phyloP scores from a whole-genome alignment of 352 stramenopile species.

The Phytophthora syringae region DNA sequence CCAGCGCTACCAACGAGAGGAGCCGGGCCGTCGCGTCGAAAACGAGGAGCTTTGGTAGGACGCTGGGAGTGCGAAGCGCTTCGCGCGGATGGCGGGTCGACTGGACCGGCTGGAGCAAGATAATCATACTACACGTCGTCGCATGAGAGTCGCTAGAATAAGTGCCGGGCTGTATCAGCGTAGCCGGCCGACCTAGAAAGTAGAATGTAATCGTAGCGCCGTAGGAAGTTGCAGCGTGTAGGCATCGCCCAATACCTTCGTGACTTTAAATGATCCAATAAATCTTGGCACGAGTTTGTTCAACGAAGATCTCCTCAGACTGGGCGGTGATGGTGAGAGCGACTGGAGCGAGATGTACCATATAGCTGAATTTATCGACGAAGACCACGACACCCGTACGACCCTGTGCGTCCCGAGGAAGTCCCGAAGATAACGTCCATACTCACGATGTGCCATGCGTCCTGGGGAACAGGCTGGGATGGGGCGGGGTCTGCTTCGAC shows the following conservation, averaged over 20 bases:
- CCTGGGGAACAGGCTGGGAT: slow-evolving; percentile 1
- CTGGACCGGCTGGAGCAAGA: not conserved
- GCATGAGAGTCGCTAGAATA: not conserved
- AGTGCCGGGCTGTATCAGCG: no score
- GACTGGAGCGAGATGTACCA: slow-evolving; percentile 25
- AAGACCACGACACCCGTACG: slow-evolving; percentile 27
- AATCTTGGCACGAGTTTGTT: no score
- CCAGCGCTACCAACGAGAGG: slow-evolving; percentile 6
- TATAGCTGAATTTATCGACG: slow-evolving; percentile 43
- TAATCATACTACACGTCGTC: not conserved
- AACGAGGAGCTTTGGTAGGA: not conserved
- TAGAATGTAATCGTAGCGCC: no score
- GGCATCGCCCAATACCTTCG: no score
- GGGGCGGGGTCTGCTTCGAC: slow-evolving; percentile 12
- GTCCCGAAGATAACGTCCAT: slow-evolving; percentile 37
- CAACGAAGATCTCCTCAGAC: slow-evolving; percentile 32
- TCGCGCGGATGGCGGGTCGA: not conserved
- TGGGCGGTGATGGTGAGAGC: slow-evolving; percentile 13
- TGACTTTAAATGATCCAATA: no score
- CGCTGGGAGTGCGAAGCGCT: not conserved
- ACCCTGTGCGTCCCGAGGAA: slow-evolving; percentile 5
- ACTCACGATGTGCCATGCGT: slow-evolving; percentile 10
- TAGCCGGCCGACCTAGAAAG: no score
- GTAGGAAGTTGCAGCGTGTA: no score
- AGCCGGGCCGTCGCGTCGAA: slow-evolving; percentile 1